Conservation (phyloP, 1,284 basidiomycete species). For the Tylopilus sp. region DNA sequence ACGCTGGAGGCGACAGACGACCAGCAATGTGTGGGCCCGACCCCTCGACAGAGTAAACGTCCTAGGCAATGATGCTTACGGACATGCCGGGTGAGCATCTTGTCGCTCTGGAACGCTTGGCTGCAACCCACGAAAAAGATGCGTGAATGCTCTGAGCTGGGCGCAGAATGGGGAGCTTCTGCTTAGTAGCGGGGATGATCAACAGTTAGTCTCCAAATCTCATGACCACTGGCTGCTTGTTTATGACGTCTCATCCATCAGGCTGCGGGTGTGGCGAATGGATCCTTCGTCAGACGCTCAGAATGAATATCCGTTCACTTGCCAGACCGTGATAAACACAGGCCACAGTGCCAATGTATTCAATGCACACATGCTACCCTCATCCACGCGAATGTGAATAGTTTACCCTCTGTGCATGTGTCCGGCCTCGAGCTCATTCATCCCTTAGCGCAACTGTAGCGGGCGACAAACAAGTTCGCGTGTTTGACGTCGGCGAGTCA, state of each 20-base stretch:
- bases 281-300: conserved; percentile 33
- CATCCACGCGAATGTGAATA: conserved; percentile 60
- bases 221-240: conserved; percentile 26
- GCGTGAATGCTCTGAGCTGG: conserved; percentile 86
- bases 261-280: conserved; percentile 67
- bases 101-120: not conserved
- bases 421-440: conserved; percentile 8
- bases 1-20: conserved; percentile 22
- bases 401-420: not conserved
- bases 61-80: conserved; percentile 51
- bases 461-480: conserved; percentile 74
- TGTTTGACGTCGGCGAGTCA: conserved; percentile 69
- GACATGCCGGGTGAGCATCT: conserved; percentile 59
- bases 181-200: conserved; percentile 80
- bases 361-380: conserved; percentile 76
- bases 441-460: conserved; percentile 63
- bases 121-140: conserved; percentile 39
- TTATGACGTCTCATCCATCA: conserved; percentile 26
- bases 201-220: conserved; percentile 50
- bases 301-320: conserved; percentile 55
- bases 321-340: conserved; percentile 61
- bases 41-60: conserved; percentile 54
- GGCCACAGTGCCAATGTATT: conserved; percentile 89
- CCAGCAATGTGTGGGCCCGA: conserved; percentile 26
- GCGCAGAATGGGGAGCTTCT: conserved; percentile 68